Evolutionary conservation across 805 yeast species (phyloP), one percentile per base, ranked within the genome.

Genomic region (Candida gorgasii): DNA sequence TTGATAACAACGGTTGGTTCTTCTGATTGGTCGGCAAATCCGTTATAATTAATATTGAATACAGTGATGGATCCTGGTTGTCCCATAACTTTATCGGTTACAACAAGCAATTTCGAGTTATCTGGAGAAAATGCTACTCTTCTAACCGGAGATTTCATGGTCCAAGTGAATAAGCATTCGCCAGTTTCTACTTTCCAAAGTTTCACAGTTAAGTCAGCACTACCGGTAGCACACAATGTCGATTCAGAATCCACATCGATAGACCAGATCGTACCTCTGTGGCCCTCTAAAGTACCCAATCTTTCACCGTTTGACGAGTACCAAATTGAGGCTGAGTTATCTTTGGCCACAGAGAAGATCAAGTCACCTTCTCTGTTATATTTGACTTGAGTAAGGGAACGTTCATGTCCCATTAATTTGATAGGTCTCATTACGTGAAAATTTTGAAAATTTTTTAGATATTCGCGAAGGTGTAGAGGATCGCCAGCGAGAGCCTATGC

Each of bases 351-450:
- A 8, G 98, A 83, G 62, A 93, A 84, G 44, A 93, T 77, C 53
- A 93, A 68, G 65, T 93, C 99, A 35, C 99, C 99, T 59, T 95
- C 98, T 49, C 81, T 77, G 78, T 93, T 93, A 73, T 83, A 93
- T 63, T 87, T 92, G 55, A 93, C 90, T 75, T 93, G 98, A 37
- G 98, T 90, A 56, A 93, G 73, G 52, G 98, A 89, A 79, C 99
- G 95, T 73, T 88, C 96, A 71, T 93, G 99, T 47, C 98, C 98
- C 77, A 86, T 86, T 57, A 85, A 72, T 74, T 82, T 71, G 62
- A 71, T 65, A 40, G 76, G 76, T 65, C 75, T 69, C 76, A 71
- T 71, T 42, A n/a, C n/a, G 32, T 27, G 28, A 24, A 28, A 15
- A 41, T 30, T 36, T 23, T 46, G 45, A 45, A 44, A 45, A 47